Evolutionary conservation across 2,329 filamentous ascomycete species (phyloP).

Genomic region (Dichotomopilus funicola): DNA sequence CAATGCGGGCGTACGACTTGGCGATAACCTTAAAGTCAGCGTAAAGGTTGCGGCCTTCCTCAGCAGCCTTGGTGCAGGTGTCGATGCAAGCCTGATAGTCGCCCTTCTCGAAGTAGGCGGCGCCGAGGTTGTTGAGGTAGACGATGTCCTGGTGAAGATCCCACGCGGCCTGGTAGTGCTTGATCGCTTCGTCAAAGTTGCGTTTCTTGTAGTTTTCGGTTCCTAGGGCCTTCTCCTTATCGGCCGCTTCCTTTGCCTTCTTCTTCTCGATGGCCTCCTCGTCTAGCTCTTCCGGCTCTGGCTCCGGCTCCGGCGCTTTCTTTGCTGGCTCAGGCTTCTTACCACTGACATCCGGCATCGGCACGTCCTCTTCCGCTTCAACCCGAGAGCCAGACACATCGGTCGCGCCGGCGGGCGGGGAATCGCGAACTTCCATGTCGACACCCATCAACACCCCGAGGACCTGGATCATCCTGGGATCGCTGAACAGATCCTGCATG

Average conservation of each 20-base stretch:
- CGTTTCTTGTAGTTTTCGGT: slow-evolving; percentile 98
- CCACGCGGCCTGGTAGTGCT: slow-evolving; percentile 94
- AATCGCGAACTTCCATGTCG: slow-evolving; percentile 66
- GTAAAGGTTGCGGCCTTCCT: slow-evolving; percentile 80
- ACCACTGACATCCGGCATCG: slow-evolving; percentile 64
- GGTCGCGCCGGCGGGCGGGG: slow-evolving; percentile 31
- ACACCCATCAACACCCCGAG: slow-evolving; percentile 90
- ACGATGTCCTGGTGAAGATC: slow-evolving; percentile 92
- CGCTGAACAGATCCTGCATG: slow-evolving; percentile 73
- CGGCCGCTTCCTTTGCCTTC: slow-evolving; percentile 86
- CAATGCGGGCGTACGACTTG: slow-evolving; percentile 96
- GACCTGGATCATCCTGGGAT: slow-evolving; percentile 88
- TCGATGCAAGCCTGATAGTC: slow-evolving; percentile 86
- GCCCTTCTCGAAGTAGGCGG: slow-evolving; percentile 92
- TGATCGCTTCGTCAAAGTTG: slow-evolving; percentile 89
- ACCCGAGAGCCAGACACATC: slow-evolving; percentile 28
- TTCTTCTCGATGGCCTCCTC: slow-evolving; percentile 79
- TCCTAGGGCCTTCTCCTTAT: slow-evolving; percentile 89
- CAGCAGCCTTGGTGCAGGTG: slow-evolving; percentile 77
- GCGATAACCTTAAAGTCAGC: slow-evolving; percentile 98
- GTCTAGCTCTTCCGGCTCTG: slow-evolving; percentile 62
- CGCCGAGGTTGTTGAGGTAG: slow-evolving; percentile 93
- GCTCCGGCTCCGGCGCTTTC: slow-evolving; percentile 49
- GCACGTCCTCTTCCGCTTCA: slow-evolving; percentile 63
- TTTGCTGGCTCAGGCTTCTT: slow-evolving; percentile 42